phyloP scores from a whole-genome alignment of 139 green algal genomes.

The Tetradesmus lagerheimii region DNA sequence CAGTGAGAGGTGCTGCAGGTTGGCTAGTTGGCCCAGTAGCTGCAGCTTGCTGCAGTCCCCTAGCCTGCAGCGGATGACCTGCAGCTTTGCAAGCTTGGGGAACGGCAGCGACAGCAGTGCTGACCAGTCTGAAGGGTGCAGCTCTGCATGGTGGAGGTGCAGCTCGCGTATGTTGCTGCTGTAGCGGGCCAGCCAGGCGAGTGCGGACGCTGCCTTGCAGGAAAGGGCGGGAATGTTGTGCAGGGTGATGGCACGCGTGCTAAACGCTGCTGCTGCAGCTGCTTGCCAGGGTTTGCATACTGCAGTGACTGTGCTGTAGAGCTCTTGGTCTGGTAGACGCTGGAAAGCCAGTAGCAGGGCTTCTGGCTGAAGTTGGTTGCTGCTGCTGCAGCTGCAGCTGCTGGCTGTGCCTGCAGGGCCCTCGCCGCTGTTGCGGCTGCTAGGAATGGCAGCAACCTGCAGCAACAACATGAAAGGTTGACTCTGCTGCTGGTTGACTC shows the following conservation, averaged over 20 bases:
- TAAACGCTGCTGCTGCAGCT: not conserved
- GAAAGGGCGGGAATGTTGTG: not conserved
- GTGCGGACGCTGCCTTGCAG: not conserved
- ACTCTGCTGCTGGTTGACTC: too few relatives aligned
- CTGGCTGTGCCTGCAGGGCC: not conserved
- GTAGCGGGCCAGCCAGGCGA: not conserved
- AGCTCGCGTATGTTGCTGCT: not conserved
- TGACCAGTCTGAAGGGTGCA: not conserved
- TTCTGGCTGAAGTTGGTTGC: not conserved
- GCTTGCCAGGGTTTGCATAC: slow-evolving; percentile 1
- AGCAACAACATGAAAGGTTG: not conserved
- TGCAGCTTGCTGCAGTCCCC: not conserved
- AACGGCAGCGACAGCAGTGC: not conserved
- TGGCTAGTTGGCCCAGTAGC: not conserved
- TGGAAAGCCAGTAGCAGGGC: slow-evolving; percentile 1
- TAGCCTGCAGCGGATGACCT: not conserved
- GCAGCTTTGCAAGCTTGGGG: not conserved
- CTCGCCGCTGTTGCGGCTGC: not conserved
- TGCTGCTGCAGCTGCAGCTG: not conserved
- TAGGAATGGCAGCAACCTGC: not conserved
- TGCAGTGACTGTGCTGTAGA: not conserved
- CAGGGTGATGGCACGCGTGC: not conserved
- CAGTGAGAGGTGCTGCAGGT: slow-evolving; percentile 1
- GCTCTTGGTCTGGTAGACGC: not conserved
- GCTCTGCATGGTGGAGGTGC: not conserved